phyloP scores from a whole-genome alignment of 768 basidiomycete genomes.

The Suillus paluster region DNA sequence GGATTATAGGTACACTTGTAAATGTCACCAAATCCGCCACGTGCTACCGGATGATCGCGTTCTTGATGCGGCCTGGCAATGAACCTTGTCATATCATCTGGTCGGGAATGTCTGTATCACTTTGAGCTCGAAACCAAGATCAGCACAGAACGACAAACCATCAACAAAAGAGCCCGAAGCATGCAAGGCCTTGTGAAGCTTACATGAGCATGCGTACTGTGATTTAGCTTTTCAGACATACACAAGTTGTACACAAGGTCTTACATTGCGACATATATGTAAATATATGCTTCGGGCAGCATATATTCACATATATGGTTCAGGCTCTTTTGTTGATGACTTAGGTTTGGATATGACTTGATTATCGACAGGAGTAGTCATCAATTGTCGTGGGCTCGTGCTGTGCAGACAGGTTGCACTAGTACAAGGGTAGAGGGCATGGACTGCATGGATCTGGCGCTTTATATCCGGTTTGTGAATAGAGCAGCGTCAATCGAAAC shows the following conservation, averaged over 20 bases:
- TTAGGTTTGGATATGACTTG: background rate
- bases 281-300: no score
- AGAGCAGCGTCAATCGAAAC: background rate
- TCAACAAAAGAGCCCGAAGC: no score
- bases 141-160: background rate
- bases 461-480: background rate
- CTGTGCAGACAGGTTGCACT: background rate
- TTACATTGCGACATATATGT: no score
- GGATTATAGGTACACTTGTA: background rate
- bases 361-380: background rate
- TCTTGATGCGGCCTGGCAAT: background rate
- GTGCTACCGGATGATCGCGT: background rate
- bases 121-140: background rate
- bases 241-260: no score
- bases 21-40: background rate
- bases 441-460: background rate
- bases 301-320: no score
- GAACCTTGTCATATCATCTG: background rate
- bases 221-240: no score
- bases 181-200: no score
- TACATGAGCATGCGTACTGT: no score
- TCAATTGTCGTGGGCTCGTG: background rate
- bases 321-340: no score
- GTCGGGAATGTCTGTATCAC: background rate
- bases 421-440: background rate